Percentiles rank a stretch among this genome's conserved stretches.
Evolutionary conservation across 2,329 filamentous ascomycete genomes (phyloP).

Genomic region (Akanthomyces muscarius): DNA sequence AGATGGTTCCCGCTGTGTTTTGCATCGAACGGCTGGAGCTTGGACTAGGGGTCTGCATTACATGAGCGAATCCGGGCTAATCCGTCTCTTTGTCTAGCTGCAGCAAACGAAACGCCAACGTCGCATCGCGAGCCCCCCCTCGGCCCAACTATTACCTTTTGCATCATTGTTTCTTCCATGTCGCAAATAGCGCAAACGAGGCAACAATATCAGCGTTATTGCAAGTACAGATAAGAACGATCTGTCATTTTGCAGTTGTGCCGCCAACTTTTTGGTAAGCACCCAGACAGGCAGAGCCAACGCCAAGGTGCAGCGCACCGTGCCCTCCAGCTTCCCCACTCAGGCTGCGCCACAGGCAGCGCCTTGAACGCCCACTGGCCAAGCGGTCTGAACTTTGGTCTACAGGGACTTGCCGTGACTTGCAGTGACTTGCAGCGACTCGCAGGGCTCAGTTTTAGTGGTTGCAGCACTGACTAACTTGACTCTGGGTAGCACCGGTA

Average conservation of each 20-base stretch:
- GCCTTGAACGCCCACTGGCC: not conserved
- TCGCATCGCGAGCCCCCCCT: not conserved
- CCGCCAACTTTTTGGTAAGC: not conserved
- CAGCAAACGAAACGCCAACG: slow-evolving; percentile 11
- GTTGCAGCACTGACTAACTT: not conserved
- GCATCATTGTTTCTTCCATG: not conserved
- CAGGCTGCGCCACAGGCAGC: slow-evolving; percentile 6
- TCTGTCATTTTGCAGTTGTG: slow-evolving; percentile 6
- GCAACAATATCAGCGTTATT: slow-evolving; percentile 4
- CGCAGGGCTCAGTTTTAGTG: not conserved
- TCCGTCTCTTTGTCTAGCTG: slow-evolving; percentile 13
- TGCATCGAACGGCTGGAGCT: slow-evolving; percentile 7
- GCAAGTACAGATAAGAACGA: slow-evolving; percentile 2
- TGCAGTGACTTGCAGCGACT: not conserved
- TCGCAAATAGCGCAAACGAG: slow-evolving; percentile 5
- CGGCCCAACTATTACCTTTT: not conserved
- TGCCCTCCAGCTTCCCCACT: not conserved
- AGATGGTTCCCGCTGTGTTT: slow-evolving; percentile 11
- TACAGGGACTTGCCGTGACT: not conserved
- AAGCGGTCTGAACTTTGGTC: not conserved
- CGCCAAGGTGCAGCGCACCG: not conserved
- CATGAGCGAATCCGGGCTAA: not conserved
- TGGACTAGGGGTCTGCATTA: not conserved
- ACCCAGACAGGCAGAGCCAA: not conserved
- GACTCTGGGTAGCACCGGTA: not conserved